phyloP scores from a whole-genome alignment of 306 rosid genomes.

The Medicago arabica region DNA sequence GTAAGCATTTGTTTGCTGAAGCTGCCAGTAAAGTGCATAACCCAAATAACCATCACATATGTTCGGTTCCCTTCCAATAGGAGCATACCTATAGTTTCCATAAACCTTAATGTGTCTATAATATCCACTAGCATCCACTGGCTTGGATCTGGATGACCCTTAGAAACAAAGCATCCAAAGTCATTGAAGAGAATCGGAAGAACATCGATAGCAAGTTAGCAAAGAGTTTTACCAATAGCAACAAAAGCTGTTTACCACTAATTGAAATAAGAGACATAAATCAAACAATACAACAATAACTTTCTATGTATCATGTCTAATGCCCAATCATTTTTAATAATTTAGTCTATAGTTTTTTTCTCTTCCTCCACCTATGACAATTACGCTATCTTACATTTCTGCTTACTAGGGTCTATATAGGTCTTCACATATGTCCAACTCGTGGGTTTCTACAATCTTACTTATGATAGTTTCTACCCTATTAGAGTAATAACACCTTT shows the following conservation, averaged over 20 bases:
- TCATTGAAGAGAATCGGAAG: constrained; percentile 4
- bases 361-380: neutral
- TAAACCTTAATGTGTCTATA: constrained; percentile 69
- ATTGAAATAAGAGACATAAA: too few species aligned
- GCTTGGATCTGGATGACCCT: constrained; percentile 58
- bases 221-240: neutral
- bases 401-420: neutral
- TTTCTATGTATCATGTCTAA: too few species aligned
- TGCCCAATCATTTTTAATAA: neutral
- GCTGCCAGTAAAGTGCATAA: constrained; percentile 38
- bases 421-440: neutral
- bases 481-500: neutral
- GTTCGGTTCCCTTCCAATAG: constrained; percentile 71
- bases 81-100: constrained; percentile 66
- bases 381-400: neutral
- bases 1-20: neutral
- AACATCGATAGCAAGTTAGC: neutral
- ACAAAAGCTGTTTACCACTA: neutral
- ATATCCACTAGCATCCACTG: constrained; percentile 78
- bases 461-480: neutral
- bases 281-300: too few species aligned
- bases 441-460: neutral
- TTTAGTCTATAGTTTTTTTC: neutral
- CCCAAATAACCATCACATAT: constrained; percentile 47
- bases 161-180: constrained; percentile 6